These are phyloP conservation scores for Diaporthe ilicicola DNA, from an alignment of 2,329 filamentous ascomycete genomes.

Conservation along the genomic window DNA sequence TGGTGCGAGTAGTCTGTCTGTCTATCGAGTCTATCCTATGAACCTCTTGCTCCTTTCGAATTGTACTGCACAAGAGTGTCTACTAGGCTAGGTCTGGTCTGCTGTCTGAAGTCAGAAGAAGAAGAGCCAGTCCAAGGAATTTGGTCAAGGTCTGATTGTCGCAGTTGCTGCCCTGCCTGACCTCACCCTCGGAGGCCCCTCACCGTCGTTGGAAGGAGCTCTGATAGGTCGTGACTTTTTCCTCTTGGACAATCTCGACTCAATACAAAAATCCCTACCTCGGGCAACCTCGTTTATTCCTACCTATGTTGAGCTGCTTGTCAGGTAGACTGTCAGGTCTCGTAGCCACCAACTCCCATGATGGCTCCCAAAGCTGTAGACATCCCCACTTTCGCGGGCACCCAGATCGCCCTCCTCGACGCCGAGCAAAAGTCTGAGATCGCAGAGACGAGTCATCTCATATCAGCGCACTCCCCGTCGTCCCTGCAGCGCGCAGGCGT, in stretches of 20 bases:
- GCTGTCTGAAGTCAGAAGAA: background rate
- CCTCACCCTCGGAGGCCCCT: slow-evolving; percentile 4
- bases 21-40: background rate
- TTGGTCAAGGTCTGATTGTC: background rate
- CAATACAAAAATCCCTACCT: background rate
- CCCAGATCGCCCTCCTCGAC: slow-evolving; percentile 76
- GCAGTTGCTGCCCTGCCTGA: background rate
- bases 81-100: background rate
- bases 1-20: background rate
- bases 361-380: slow-evolving; percentile 55
- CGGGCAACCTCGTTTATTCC: background rate
- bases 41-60: background rate
- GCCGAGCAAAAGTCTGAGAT: slow-evolving; percentile 78
- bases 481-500: slow-evolving; percentile 80
- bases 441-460: slow-evolving; percentile 72
- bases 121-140: too few species aligned
- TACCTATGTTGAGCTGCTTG: background rate
- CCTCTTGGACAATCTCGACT: background rate
- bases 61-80: background rate
- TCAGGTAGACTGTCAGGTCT: background rate
- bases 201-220: background rate
- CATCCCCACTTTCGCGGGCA: slow-evolving; percentile 73
- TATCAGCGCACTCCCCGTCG: slow-evolving; percentile 72
- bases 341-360: background rate
- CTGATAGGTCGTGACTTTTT: background rate